Evolutionary conservation across 179 eudicot genomes (phyloP).

Genomic region (Monotropa hypopitys): DNA sequence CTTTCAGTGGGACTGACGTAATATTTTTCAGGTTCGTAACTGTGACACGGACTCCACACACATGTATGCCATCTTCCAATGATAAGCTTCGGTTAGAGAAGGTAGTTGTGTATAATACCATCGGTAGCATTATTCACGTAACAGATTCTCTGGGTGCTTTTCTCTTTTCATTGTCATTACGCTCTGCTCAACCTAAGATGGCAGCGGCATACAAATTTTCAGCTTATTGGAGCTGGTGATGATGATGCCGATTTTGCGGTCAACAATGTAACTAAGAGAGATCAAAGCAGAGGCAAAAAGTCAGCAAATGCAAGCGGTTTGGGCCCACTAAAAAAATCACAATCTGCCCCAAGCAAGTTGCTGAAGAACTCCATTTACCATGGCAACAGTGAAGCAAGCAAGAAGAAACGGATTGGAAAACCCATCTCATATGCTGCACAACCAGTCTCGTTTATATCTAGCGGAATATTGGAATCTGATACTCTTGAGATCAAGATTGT

Average conservation of each 20-base stretch:
- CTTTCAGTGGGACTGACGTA: not conserved
- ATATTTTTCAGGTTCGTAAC: slow-evolving; percentile 55
- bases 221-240: slow-evolving; percentile 52
- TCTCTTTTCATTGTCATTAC: not conserved
- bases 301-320: slow-evolving; percentile 12
- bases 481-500: slow-evolving; percentile 16
- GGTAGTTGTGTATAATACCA: slow-evolving; percentile 17
- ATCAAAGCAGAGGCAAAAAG: slow-evolving; percentile 20
- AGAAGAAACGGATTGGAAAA: slow-evolving; percentile 27
- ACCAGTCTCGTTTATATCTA: slow-evolving; percentile 72
- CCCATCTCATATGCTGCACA: slow-evolving; percentile 46
- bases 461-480: slow-evolving; percentile 58
- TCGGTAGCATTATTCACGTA: not conserved
- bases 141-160: not conserved
- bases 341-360: slow-evolving; percentile 21
- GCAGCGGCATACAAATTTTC: slow-evolving; percentile 7
- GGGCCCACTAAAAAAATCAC: not conserved
- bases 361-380: slow-evolving; percentile 20
- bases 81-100: slow-evolving; percentile 61
- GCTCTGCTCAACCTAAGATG: not conserved
- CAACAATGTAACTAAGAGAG: slow-evolving; percentile 16
- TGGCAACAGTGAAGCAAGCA: slow-evolving; percentile 23
- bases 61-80: slow-evolving; percentile 61
- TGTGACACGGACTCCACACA: slow-evolving; percentile 57
- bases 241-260: slow-evolving; percentile 52